phyloP scores from a whole-genome alignment of 2,329 filamentous ascomycete genomes.

The Leptodontidium sp. region DNA sequence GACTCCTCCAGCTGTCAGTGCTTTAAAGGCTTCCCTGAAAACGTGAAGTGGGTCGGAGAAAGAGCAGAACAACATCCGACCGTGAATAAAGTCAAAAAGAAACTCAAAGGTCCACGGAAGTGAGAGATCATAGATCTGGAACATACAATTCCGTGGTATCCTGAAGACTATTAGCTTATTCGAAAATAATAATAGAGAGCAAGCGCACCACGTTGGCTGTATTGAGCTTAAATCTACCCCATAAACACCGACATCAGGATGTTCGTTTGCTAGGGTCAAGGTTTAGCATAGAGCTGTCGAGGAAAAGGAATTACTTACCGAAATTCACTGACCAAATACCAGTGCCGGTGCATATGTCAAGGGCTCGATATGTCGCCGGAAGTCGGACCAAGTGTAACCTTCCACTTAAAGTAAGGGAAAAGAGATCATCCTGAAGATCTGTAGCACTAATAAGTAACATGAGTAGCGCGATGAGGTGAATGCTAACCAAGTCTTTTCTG shows the following conservation, averaged over 20 bases:
- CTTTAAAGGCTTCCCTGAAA: slow-evolving; percentile 15
- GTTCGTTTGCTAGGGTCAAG: slow-evolving; percentile 14
- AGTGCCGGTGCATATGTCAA: slow-evolving; percentile 20
- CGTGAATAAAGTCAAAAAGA: slow-evolving; percentile 18
- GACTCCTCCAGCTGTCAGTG: slow-evolving; percentile 15
- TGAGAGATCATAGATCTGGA: slow-evolving; percentile 21
- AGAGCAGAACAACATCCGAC: slow-evolving; percentile 18
- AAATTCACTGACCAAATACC: slow-evolving; percentile 15
- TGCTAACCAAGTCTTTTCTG: slow-evolving; percentile 17
- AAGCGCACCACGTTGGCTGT: neutral
- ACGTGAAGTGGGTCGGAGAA: slow-evolving; percentile 18
- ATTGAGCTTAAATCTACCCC: slow-evolving; percentile 19
- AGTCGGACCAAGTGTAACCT: slow-evolving; percentile 17
- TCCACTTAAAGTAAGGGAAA: too few species aligned
- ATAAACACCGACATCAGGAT: neutral
- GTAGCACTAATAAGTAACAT: too few species aligned
- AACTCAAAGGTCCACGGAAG: slow-evolving; percentile 16
- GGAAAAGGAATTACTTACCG: neutral
- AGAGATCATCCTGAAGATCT: too few species aligned
- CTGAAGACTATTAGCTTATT: slow-evolving; percentile 16
- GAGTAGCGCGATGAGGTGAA: neutral
- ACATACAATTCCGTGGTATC: slow-evolving; percentile 15
- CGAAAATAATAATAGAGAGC: neutral
- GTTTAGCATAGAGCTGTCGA: slow-evolving; percentile 3
- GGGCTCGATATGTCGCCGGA: neutral